Conservation (phyloP, 176 grass and related monocot species). For the Oryza glaberrima region DNA sequence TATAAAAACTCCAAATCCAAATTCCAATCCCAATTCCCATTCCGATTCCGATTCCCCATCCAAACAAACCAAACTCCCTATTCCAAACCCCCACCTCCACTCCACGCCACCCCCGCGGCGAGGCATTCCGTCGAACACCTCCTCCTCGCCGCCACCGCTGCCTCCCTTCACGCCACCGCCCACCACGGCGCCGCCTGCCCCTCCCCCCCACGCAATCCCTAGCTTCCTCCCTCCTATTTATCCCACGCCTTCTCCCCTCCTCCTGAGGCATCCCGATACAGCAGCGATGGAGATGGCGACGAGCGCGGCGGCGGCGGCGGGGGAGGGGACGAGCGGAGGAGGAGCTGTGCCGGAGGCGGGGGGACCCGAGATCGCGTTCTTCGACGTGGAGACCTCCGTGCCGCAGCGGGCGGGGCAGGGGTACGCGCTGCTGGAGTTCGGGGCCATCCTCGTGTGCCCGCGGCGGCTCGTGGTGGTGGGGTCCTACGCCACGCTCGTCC, state of each 20-base stretch:
- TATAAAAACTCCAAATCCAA: background rate
- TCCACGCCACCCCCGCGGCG: background rate
- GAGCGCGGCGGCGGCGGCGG: background rate
- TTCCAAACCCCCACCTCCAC: slow-evolving; percentile 16
- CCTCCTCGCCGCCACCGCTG: slow-evolving; percentile 23
- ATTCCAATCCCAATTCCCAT: slow-evolving; percentile 17
- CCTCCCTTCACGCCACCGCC: too few relatives aligned
- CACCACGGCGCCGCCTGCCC: background rate
- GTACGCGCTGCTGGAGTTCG: slow-evolving; percentile 88
- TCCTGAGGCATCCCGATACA: background rate
- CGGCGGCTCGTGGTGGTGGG: slow-evolving; percentile 75
- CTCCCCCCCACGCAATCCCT: slow-evolving; percentile 34
- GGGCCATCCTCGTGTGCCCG: slow-evolving; percentile 85
- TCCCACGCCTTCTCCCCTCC: background rate
- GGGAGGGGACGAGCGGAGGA: background rate
- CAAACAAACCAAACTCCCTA: background rate
- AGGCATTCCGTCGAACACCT: slow-evolving; percentile 33
- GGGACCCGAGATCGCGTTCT: slow-evolving; percentile 89
- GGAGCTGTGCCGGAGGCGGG: slow-evolving; percentile 11
- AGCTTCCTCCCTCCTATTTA: slow-evolving; percentile 35
- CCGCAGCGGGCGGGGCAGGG: slow-evolving; percentile 57
- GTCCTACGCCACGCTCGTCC: slow-evolving; percentile 87
- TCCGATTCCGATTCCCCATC: background rate
- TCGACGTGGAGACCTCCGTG: slow-evolving; percentile 89
- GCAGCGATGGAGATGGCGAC: slow-evolving; percentile 17